Base-by-base conservation (phyloP, 805 yeast species). In the Naumovozyma castellii region DNA sequence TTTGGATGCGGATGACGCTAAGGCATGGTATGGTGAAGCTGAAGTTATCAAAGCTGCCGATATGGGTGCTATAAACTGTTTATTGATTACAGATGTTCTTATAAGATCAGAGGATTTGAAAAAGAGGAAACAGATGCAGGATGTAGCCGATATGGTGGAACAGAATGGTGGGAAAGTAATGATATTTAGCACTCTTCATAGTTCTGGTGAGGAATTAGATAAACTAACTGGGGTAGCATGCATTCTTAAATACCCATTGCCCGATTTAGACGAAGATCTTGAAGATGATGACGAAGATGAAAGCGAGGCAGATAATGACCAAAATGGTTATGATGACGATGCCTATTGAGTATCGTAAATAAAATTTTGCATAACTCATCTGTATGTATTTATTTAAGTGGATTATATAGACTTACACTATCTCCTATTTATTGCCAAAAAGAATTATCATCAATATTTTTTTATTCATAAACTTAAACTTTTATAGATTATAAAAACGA, bases 151-250 rank as follows among this genome's bases (percentile, higher is more conserved):
- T 35, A 58, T 68, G 10, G 94, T 85, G 9, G 76, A 76, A 50
- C 64, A 64, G 4, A 67, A 66, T 36, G 95, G 95, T 17, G 94
- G 92, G 4, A 80, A 82, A 38, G 92, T 82, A 2, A 68, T 75
- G 5, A 71, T 88, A 1, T 83, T 88, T 50, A 83, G 94, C 29
- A 80, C 92, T 45, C 62, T 87, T 51, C 97, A 90, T 55, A 90
- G 81, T 43, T 73, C 88, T 3, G 98, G 98, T 13, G 82, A 80
- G 50, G 97, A 90, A 61, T 65, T 90, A 43, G 84, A 87, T 57
- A 85, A 81, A 48, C 69, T 92, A 46, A 84, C 96, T 0, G 98
- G 97, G 40, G 75, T 87, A 20, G 98, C 97, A 0, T 92, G 85
- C 40, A 72, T 90, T 30, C 66, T 88, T 47, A 79, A 78, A 45